These are phyloP conservation scores for Debaryomyces prosopidis DNA, from an alignment of 805 yeast genomes.

Conservation along the genomic window DNA sequence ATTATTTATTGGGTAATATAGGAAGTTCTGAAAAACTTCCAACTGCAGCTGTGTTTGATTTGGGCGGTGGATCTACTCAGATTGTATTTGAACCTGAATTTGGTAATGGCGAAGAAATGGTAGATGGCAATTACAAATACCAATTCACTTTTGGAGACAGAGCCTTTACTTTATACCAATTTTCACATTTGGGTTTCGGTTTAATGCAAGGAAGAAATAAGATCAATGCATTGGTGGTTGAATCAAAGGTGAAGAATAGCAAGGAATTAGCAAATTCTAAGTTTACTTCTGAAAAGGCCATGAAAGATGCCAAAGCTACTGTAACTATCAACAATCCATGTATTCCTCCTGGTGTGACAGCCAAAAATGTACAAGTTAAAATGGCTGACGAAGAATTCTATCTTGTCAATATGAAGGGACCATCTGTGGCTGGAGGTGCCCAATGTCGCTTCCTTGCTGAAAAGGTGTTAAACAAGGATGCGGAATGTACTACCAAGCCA, in stretches of 20 bases:
- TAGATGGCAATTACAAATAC: conserved; percentile 87
- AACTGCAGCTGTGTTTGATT: conserved; percentile 95
- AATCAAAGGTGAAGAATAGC: conserved; percentile 40
- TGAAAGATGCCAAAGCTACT: conserved; percentile 40
- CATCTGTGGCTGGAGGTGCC: conserved; percentile 52
- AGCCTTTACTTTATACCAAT: conserved; percentile 82
- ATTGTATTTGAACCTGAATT: conserved; percentile 96
- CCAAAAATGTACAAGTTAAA: conserved; percentile 63
- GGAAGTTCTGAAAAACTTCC: conserved; percentile 74
- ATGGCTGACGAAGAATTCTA: conserved; percentile 45
- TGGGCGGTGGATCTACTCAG: conserved; percentile 99
- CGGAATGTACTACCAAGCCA: conserved; percentile 70
- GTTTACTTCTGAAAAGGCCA: conserved; percentile 24
- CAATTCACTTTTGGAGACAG: conserved; percentile 78
- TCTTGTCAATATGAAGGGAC: conserved; percentile 65
- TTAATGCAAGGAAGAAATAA: conserved; percentile 90
- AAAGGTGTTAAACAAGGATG: conserved; percentile 76
- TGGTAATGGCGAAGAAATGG: conserved; percentile 61
- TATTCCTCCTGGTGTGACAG: conserved; percentile 71
- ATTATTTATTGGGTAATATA: conserved; percentile 89
- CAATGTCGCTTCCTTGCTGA: conserved; percentile 90
- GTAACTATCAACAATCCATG: conserved; percentile 74
- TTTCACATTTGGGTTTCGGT: conserved; percentile 94
- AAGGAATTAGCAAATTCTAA: conserved; percentile 21
- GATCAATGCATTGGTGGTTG: conserved; percentile 67